phyloP scores from a whole-genome alignment of 2,329 filamentous ascomycete species.

The Paraphaeosphaeria minitans region DNA sequence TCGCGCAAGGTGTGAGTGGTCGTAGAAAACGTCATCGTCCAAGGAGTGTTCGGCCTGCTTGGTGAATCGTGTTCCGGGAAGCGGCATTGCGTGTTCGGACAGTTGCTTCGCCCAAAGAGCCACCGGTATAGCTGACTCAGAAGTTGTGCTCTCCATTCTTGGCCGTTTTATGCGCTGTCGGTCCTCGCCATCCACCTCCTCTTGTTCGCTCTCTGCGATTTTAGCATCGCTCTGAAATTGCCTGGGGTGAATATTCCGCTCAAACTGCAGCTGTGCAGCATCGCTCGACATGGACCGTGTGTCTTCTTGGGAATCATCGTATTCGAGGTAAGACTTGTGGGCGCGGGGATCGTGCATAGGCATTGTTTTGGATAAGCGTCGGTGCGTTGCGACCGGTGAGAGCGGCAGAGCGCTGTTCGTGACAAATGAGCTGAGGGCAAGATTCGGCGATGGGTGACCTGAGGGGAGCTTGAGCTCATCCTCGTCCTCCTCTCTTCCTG shows the following conservation, averaged over 20 bases:
- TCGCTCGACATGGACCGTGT: constrained; percentile 20
- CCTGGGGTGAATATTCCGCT: constrained; percentile 2
- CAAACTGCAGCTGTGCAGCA: constrained; percentile 17
- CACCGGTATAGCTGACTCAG: not conserved
- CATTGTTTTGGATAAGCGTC: constrained; percentile 8
- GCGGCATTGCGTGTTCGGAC: not conserved
- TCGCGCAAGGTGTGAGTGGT: not conserved
- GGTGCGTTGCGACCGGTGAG: constrained; percentile 20
- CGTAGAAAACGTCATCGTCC: constrained; percentile 3
- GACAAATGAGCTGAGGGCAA: constrained; percentile 37
- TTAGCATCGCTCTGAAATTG: not conserved
- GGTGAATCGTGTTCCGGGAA: not conserved
- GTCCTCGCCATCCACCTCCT: constrained; percentile 1
- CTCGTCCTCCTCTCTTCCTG: constrained; percentile 16
- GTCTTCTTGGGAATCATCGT: constrained; percentile 6
- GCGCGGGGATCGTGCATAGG: constrained; percentile 14
- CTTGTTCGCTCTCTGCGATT: not conserved
- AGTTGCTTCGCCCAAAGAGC: not conserved
- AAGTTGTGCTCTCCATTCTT: constrained; percentile 19
- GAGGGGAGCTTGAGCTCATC: constrained; percentile 4
- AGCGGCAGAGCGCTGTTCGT: constrained; percentile 38
- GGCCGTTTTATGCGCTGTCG: constrained; percentile 18
- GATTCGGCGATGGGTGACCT: constrained; percentile 23
- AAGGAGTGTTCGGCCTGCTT: not conserved
- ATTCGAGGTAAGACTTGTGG: not conserved